Percentiles rank a stretch among this genome's conserved stretches.
phyloP scores from a whole-genome alignment of 148 eudicot species.

The Camellia lanceoleosa region DNA sequence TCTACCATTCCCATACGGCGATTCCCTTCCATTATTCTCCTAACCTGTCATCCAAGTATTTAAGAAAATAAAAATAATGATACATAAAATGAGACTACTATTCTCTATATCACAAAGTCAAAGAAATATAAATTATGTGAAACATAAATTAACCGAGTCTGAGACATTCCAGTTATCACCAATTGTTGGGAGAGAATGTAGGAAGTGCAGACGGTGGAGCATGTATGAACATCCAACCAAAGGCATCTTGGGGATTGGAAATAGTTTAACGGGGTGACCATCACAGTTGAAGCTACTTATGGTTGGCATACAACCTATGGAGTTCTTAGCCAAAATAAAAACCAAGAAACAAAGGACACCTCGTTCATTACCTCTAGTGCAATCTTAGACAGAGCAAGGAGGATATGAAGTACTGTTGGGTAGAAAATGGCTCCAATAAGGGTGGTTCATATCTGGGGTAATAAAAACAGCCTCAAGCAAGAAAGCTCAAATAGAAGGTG shows the following conservation, averaged over 20 bases:
- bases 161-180: background rate
- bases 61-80: background rate
- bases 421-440: background rate
- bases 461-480: background rate
- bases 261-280: background rate
- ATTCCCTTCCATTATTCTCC: constrained; percentile 99
- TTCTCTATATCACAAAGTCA: background rate
- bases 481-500: background rate
- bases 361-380: background rate
- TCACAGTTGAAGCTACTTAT: too few species aligned
- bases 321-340: too few species aligned
- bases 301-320: too few species aligned
- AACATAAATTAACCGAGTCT: background rate
- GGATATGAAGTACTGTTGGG: background rate
- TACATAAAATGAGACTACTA: background rate
- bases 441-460: background rate
- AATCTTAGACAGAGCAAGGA: background rate
- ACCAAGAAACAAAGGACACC: background rate
- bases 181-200: background rate
- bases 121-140: background rate
- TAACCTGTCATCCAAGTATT: constrained; percentile 57
- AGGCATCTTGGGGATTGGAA: background rate
- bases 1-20: constrained; percentile 99
- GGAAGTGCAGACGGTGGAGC: constrained; percentile 11
- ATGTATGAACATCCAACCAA: constrained; percentile 8